Evolutionary conservation across 768 basidiomycete genomes (phyloP).

Genomic region (Kondoa malvinella): DNA sequence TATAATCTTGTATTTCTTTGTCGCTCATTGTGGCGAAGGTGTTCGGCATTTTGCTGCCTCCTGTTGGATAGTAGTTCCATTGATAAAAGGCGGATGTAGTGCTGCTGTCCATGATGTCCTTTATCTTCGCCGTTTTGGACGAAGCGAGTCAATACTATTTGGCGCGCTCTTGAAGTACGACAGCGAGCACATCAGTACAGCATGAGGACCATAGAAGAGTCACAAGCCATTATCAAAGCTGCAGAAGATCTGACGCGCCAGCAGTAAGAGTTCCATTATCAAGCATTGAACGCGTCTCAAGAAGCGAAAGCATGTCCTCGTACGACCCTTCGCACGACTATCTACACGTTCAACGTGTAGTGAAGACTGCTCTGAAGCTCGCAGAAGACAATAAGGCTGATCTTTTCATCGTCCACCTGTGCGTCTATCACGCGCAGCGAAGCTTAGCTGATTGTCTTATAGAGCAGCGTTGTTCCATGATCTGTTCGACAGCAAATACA

Average conservation of each 20-base stretch:
- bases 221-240: not conserved
- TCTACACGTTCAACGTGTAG: not conserved
- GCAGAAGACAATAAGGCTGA: not conserved
- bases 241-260: constrained; percentile 2
- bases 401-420: not conserved
- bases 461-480: constrained; percentile 5
- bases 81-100: no score
- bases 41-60: no score
- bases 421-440: not conserved
- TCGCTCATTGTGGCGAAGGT: no score
- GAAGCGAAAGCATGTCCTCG: not conserved
- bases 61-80: no score
- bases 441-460: not conserved
- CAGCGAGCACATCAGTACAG: no score
- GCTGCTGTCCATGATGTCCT: no score
- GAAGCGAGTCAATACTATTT: no score
- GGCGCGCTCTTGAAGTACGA: no score
- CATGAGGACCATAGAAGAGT: not conserved
- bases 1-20: no score
- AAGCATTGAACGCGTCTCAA: not conserved
- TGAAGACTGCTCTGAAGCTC: not conserved
- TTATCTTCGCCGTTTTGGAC: no score
- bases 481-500: not conserved
- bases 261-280: not conserved
- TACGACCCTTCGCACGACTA: constrained; percentile 9